A percentile compares a stretch with the other conserved stretches of the same genome.
Conservation (phyloP, 768 basidiomycete genomes). For the Podaxis carcinomalis region DNA sequence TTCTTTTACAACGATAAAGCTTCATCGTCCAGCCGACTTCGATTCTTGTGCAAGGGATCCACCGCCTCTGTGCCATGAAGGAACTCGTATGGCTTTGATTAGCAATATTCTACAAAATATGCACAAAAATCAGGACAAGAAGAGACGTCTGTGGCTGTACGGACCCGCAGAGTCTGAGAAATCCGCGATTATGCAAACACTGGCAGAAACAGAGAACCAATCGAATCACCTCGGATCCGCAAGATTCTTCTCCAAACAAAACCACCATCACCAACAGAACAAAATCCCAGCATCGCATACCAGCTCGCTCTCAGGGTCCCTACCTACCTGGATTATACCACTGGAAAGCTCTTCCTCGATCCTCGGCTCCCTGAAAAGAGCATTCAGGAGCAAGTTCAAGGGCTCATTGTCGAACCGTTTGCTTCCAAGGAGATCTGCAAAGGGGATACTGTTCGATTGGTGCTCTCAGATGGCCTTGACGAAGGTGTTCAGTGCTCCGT, state of each 20-base stretch:
- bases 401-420: slow-evolving; percentile 14
- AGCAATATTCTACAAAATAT: not conserved
- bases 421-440: not conserved
- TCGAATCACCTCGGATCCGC: slow-evolving; percentile 10
- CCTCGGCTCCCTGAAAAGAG: slow-evolving; percentile 10
- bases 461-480: slow-evolving; percentile 24
- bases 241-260: slow-evolving; percentile 19
- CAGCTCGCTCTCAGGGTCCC: slow-evolving; percentile 14
- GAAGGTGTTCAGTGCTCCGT: slow-evolving; percentile 14
- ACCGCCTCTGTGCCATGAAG: slow-evolving; percentile 17
- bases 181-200: slow-evolving; percentile 25
- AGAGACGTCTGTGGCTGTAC: slow-evolving; percentile 16
- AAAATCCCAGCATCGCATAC: slow-evolving; percentile 17
- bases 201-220: slow-evolving; percentile 17
- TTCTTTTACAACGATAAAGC: too few species aligned
- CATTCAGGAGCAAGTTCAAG: slow-evolving; percentile 9
- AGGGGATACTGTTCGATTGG: slow-evolving; percentile 2
- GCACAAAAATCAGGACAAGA: not conserved
- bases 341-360: not conserved
- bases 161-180: slow-evolving; percentile 26
- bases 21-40: not conserved
- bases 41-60: slow-evolving; percentile 16
- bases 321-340: not conserved
- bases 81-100: slow-evolving; percentile 15
- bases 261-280: not conserved